phyloP scores from a whole-genome alignment of 1,284 basidiomycete genomes.

The Trametes polyzona region DNA sequence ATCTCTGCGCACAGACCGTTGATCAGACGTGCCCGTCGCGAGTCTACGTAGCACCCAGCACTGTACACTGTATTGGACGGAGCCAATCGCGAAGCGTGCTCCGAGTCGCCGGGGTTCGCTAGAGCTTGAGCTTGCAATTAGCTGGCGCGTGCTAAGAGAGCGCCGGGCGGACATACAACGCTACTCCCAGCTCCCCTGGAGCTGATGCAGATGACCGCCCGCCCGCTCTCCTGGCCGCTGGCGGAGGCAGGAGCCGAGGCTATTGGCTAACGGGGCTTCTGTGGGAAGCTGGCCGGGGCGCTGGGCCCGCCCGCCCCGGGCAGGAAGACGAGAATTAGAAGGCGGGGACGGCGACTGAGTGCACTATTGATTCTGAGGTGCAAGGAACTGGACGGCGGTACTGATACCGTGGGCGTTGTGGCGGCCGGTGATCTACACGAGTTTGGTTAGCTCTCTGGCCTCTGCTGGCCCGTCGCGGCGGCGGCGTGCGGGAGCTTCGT shows the following conservation, averaged over 20 bases:
- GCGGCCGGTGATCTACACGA: conserved; percentile 11
- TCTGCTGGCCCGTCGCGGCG: not conserved
- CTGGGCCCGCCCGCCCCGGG: not conserved
- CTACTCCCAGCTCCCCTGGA: no score
- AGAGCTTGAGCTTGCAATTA: no score
- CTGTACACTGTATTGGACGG: no score
- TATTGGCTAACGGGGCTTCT: not conserved
- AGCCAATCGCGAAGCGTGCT: no score
- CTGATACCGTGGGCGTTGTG: conserved; percentile 6
- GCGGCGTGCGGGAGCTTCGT: not conserved
- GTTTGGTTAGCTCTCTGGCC: not conserved
- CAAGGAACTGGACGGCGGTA: not conserved
- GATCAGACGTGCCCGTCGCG: no score
- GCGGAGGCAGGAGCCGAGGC: not conserved
- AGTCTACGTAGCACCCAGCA: no score
- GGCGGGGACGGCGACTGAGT: not conserved
- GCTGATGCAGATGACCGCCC: no score
- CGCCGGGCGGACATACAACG: not conserved
- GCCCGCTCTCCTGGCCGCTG: not conserved
- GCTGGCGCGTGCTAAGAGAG: no score
- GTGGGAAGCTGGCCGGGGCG: not conserved
- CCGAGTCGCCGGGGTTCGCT: no score
- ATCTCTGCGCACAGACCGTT: no score
- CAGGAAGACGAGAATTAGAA: not conserved
- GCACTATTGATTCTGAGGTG: not conserved